These are phyloP conservation scores for Trichoderma asperellum DNA, from an alignment of 2,329 filamentous ascomycete genomes.

Conservation along the genomic window DNA sequence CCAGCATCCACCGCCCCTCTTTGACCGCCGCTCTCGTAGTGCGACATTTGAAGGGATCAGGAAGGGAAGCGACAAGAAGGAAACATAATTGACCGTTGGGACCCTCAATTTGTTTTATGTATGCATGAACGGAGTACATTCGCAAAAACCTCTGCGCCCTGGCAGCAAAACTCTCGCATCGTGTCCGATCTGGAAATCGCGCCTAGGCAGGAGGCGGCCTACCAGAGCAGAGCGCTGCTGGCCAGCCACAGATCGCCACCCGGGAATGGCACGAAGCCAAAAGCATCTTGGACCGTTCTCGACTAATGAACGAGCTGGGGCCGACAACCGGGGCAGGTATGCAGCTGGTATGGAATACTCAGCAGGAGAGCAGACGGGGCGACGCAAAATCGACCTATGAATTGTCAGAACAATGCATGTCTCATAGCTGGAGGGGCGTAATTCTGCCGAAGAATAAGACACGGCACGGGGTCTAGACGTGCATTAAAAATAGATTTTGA, in stretches of 20 bases:
- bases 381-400: background rate
- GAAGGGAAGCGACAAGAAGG: background rate
- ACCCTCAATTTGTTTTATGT: too few species aligned
- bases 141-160: background rate
- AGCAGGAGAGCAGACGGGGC: background rate
- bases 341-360: background rate
- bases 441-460: constrained; percentile 11
- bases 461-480: background rate
- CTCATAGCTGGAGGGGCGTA: background rate
- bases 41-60: background rate
- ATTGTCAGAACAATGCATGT: constrained; percentile 25
- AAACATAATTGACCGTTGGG: background rate
- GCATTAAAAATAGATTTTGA: constrained; percentile 4
- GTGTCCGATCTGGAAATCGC: background rate
- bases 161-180: background rate
- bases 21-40: background rate
- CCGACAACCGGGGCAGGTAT: constrained; percentile 5
- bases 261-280: constrained; percentile 12
- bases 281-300: background rate
- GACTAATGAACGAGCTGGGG: background rate
- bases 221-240: background rate
- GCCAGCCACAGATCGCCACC: constrained; percentile 18
- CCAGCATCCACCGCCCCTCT: constrained; percentile 9
- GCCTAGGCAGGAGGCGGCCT: background rate
- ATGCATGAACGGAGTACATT: too few species aligned